Base-by-base conservation (phyloP, 805 yeast genomes). In the Lachancea lanzarotensis region DNA sequence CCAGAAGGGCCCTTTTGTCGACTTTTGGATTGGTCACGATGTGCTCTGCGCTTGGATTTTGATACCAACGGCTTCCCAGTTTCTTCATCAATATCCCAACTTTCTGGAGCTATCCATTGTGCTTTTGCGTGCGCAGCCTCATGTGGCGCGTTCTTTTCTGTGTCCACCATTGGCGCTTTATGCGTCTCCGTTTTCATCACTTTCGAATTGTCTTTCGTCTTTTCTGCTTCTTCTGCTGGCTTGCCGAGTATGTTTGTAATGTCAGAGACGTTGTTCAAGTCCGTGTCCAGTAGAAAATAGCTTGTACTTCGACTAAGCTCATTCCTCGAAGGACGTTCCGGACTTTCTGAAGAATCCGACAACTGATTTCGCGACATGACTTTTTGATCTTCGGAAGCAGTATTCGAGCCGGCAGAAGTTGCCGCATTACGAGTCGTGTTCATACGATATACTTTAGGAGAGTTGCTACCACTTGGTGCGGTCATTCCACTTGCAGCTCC, bases 61-160 rank as follows among this genome's bases (percentile, higher is more conserved):
- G 15, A 30, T 13, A 36, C 15, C 35, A 38, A 17, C 22, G 39
- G 34, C 20, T 43, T 33, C 19, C 57, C 55, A 3, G 40, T 36
- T 35, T 42, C 49, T 20, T 51, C 48, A 48, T 73, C 76, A 9
- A 78, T 81, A 52, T 77, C 80, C 83, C 83, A 78, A 49, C 77
- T 72, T 45, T 78, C 81, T 2, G 83, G 83, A 4, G 83, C 76
- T 20, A 62, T 65, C 83, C 83, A 78, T 40, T 54, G 57, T 19
- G 32, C 43, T 36, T 39, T 43, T 12, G 44, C 31, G 11, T 37
- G 38, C 15, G 38, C 3, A 5, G 36, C 30, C 13, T 43, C 46
- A 16, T 22, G 38, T 3, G 42, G 29, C 6, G 42, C 19, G n/a
- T 30, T 26, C 11, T 8, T 25, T 17, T 43, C 42, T n/a, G 35